A percentile compares a stretch with the other conserved stretches of the same genome.
These are phyloP conservation scores for Delonix regia DNA, from an alignment of 306 rosid genomes.

Conservation along the genomic window DNA sequence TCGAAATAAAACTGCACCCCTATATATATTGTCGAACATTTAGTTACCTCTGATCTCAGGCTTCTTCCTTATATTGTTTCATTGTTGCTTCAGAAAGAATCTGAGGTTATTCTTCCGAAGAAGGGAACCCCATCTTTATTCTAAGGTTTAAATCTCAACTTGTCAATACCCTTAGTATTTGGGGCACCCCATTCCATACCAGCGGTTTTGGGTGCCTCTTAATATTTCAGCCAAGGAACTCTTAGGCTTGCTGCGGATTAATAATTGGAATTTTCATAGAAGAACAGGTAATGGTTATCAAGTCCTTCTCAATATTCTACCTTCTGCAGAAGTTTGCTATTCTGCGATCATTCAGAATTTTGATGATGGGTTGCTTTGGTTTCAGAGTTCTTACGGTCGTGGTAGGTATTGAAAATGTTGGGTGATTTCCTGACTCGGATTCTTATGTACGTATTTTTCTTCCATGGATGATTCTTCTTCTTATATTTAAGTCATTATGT, in stretches of 20 bases:
- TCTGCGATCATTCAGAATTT: background rate
- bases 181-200: slow-evolving; percentile 39
- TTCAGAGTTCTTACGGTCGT: slow-evolving; percentile 39
- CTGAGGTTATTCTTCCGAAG: slow-evolving; percentile 44
- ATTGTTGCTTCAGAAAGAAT: slow-evolving; percentile 39
- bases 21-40: slow-evolving; percentile 24
- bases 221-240: slow-evolving; percentile 12
- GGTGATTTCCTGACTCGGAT: slow-evolving; percentile 75
- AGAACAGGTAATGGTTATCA: slow-evolving; percentile 27
- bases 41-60: slow-evolving; percentile 48
- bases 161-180: slow-evolving; percentile 9
- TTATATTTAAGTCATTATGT: background rate
- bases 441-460: slow-evolving; percentile 67
- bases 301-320: background rate
- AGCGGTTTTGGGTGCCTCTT: slow-evolving; percentile 46
- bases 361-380: slow-evolving; percentile 19
- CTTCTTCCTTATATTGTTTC: slow-evolving; percentile 44
- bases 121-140: slow-evolving; percentile 41
- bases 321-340: background rate
- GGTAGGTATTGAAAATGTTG: slow-evolving; percentile 57
- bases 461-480: background rate
- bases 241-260: too few relatives aligned
- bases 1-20: slow-evolving; percentile 29
- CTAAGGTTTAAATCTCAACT: slow-evolving; percentile 37
- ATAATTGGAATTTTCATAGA: background rate